Conservation (phyloP, 441 rosid genomes). For the Corymbia citriodora region DNA sequence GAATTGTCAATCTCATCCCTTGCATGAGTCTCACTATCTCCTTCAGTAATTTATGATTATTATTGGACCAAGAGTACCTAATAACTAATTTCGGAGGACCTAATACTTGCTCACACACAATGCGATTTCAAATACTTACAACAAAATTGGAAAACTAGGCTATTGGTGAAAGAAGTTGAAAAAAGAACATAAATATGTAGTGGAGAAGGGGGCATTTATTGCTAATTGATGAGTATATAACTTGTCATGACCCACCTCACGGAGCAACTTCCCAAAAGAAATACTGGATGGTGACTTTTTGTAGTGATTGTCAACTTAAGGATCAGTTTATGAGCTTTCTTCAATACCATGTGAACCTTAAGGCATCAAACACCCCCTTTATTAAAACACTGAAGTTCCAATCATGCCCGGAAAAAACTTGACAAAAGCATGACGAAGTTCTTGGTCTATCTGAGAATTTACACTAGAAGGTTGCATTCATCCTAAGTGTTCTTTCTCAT, state of each 20-base stretch:
- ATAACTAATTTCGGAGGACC: neutral
- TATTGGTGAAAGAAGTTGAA: no score
- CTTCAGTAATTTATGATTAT: no score
- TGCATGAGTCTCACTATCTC: neutral
- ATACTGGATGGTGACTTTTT: no score
- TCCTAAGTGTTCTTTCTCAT: no score
- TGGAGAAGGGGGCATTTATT: neutral
- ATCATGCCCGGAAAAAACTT: neutral
- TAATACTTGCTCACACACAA: neutral
- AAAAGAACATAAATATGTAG: no score
- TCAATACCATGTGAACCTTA: neutral
- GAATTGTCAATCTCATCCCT: neutral
- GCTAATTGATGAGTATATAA: neutral
- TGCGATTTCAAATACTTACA: no score
- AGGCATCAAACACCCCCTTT: neutral
- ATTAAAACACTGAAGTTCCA: neutral
- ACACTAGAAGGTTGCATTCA: neutral
- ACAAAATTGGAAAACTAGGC: no score
- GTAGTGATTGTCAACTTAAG: no score
- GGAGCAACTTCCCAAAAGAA: no score
- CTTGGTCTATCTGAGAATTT: neutral
- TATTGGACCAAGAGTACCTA: neutral
- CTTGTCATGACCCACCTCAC: neutral
- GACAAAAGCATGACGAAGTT: neutral
- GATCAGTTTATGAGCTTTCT: neutral